Evolutionary conservation across 163 green algal species (phyloP), one percentile per base, ranked within the genome.

Genomic region (Dunaliella salina): DNA sequence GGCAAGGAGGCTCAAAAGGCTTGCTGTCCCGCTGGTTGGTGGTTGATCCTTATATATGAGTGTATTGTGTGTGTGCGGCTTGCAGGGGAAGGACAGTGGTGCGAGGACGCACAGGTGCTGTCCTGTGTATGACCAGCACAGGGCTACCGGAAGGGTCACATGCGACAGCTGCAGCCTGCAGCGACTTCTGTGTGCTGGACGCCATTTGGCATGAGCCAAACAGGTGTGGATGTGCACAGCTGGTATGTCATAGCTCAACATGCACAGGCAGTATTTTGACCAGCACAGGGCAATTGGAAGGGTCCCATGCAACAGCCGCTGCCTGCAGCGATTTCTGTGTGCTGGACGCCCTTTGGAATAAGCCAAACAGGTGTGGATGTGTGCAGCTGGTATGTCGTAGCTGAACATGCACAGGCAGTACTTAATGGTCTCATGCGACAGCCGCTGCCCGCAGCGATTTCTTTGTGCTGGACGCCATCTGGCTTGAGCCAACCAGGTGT

Each of bases 391-490:
- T 50, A 15, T 50, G 40, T 50, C 40, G 8, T 8, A n/a, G n/a
- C n/a, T n/a, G n/a, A n/a, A n/a, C n/a, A n/a, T n/a, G n/a, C n/a
- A n/a, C n/a, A n/a, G n/a, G n/a, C n/a, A n/a, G n/a, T n/a, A n/a
- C n/a, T n/a, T n/a, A 91, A 8, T 96, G 96, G 0, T 80, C 84
- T 0, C 30, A 79, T 32, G 80, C 25, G 20, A 33, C 80, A 22
- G 45, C 63, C 24, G 83, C 79, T 0, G 63, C 69, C 85, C 63
- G 63, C 63, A 75, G 63, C 63, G 63, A 75, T 75, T 75, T 75
- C 63, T 95, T 90, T 87, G 91, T 98, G 15, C 89, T 98, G 72
- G 96, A 98, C 87, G 96, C 91, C 85, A 91, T 98, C 15, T 97
- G 94, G 78, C 92, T 97, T 82, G 88, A 85, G 33, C 50, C 89